A percentile compares a stretch with the other conserved stretches of the same genome.
Conservation (phyloP, 768 basidiomycete species). For the Tubosaeta brunneosetosa region DNA sequence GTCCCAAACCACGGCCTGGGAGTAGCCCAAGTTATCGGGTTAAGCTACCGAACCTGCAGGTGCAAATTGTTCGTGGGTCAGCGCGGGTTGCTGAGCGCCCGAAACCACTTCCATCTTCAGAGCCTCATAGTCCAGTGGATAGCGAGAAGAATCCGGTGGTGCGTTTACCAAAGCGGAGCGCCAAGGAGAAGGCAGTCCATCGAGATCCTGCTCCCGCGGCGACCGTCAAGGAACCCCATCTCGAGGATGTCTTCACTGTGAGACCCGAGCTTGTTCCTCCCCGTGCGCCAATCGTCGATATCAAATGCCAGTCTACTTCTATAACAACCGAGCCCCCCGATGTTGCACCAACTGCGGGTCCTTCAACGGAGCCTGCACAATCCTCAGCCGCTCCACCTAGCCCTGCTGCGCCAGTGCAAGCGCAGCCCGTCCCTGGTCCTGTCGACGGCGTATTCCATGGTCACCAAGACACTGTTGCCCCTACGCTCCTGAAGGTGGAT, state of each 20-base stretch:
- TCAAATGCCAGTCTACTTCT: slow-evolving; percentile 29
- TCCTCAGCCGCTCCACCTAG: slow-evolving; percentile 7
- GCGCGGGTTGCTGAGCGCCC: slow-evolving; percentile 2
- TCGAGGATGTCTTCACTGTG: slow-evolving; percentile 59
- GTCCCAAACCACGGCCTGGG: slow-evolving; percentile 54
- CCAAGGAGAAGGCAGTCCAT: slow-evolving; percentile 32
- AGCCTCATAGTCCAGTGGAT: slow-evolving; percentile 33
- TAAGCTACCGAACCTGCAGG: slow-evolving; percentile 51
- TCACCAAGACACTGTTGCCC: slow-evolving; percentile 24
- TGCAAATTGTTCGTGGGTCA: slow-evolving; percentile 41
- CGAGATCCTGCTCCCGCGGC: slow-evolving; percentile 13
- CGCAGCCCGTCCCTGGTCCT: slow-evolving; percentile 5
- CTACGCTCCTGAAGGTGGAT: slow-evolving; percentile 29
- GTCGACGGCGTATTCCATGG: slow-evolving; percentile 21
- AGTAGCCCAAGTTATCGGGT: slow-evolving; percentile 54
- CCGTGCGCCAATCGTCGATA: slow-evolving; percentile 22
- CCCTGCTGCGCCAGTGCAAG: slow-evolving; percentile 8
- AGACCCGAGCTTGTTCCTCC: slow-evolving; percentile 41
- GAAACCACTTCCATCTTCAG: slow-evolving; percentile 18
- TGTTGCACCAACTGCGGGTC: slow-evolving; percentile 3
- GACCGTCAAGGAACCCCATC: slow-evolving; percentile 34
- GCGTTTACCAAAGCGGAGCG: slow-evolving; percentile 44
- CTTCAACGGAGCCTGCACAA: slow-evolving; percentile 9
- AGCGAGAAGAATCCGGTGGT: slow-evolving; percentile 49
- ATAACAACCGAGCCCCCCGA: slow-evolving; percentile 1